Evolutionary conservation across 805 yeast species (phyloP).

Genomic region (Brettanomyces bruxellensis): DNA sequence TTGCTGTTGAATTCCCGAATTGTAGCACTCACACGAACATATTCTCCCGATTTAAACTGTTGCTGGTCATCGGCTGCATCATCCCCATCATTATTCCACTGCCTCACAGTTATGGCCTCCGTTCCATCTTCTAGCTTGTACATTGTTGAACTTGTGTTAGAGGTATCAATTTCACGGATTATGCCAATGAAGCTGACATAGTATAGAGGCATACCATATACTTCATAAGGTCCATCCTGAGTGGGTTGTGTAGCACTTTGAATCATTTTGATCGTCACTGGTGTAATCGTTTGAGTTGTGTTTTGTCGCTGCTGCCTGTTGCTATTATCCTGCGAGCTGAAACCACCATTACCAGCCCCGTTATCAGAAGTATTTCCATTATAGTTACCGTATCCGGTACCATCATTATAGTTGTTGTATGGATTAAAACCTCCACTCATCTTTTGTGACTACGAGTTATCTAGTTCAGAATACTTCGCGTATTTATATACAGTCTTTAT

Average conservation of each 20-base stretch:
- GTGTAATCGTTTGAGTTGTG: slow-evolving; percentile 34
- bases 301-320: slow-evolving; percentile 18
- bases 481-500: too few relatives aligned
- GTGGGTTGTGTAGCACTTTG: slow-evolving; percentile 47
- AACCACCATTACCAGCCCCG: slow-evolving; percentile 20
- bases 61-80: slow-evolving; percentile 13
- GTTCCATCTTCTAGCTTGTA: slow-evolving; percentile 75
- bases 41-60: slow-evolving; percentile 40
- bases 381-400: slow-evolving; percentile 29
- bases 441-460: not conserved
- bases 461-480: too few relatives aligned
- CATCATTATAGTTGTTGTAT: slow-evolving; percentile 25
- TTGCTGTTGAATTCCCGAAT: slow-evolving; percentile 53
- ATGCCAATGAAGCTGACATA: slow-evolving; percentile 63
- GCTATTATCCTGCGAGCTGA: slow-evolving; percentile 16
- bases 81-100: slow-evolving; percentile 46
- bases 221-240: slow-evolving; percentile 59
- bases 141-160: slow-evolving; percentile 45
- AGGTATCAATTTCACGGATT: slow-evolving; percentile 50
- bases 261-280: slow-evolving; percentile 70
- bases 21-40: slow-evolving; percentile 51
- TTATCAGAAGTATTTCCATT: slow-evolving; percentile 7
- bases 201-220: slow-evolving; percentile 51
- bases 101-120: slow-evolving; percentile 53
- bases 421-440: slow-evolving; percentile 4